phyloP scores from a whole-genome alignment of 2,329 filamentous ascomycete genomes.

The Hypoxylon sp. region DNA sequence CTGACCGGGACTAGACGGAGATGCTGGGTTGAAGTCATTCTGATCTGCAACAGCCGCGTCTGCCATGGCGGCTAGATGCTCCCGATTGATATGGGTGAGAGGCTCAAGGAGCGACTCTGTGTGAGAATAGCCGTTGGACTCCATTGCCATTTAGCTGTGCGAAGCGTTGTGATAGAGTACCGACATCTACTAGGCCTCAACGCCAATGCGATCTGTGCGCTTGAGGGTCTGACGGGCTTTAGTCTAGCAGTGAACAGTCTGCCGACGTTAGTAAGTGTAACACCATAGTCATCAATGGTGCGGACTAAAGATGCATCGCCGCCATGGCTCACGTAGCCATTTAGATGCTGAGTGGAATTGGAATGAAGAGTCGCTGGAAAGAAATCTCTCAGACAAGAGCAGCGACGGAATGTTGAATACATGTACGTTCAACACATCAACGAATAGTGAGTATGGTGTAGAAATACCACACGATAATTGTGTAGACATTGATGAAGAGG shows the following conservation, averaged over 20 bases:
- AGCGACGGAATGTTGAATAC: not conserved
- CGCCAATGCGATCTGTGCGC: constrained; percentile 34
- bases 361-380: constrained; percentile 5
- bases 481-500: not conserved
- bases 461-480: constrained; percentile 5
- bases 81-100: constrained; percentile 53
- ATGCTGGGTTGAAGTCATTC: constrained; percentile 61
- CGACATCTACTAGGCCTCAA: constrained; percentile 44
- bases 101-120: constrained; percentile 54
- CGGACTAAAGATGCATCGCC: constrained; percentile 30
- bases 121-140: constrained; percentile 54
- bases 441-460: constrained; percentile 6
- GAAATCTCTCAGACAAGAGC: not conserved
- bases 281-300: constrained; percentile 12
- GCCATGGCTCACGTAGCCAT: constrained; percentile 18
- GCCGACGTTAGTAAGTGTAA: constrained; percentile 38
- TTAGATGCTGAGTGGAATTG: constrained; percentile 4
- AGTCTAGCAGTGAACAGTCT: constrained; percentile 38
- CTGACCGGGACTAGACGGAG: constrained; percentile 61
- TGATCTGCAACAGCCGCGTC: constrained; percentile 64
- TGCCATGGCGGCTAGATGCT: constrained; percentile 61
- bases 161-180: constrained; percentile 37
- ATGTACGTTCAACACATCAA: not conserved
- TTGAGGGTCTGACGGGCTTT: constrained; percentile 29
- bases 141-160: constrained; percentile 48